A percentile compares a stretch with the other conserved stretches of the same genome.
Conservation (phyloP, 2,329 filamentous ascomycete species). For the Xenoacremonium recifei region DNA sequence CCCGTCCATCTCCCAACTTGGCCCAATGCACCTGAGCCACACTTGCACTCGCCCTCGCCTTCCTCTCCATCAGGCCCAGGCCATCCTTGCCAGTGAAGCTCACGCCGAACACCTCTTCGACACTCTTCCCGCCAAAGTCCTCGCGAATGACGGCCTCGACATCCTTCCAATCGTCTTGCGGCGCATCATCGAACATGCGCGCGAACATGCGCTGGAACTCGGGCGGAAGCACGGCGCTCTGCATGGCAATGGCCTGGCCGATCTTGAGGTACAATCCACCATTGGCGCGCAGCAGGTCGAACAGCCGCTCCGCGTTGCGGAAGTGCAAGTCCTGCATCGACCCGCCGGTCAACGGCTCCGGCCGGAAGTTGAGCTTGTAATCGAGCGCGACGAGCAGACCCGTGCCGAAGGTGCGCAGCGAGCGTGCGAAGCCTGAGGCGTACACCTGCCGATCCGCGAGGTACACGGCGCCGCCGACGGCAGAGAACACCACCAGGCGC, state of each 20-base stretch:
- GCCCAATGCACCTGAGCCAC: conserved; percentile 99
- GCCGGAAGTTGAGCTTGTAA: conserved; percentile 95
- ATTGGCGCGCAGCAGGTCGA: conserved; percentile 78
- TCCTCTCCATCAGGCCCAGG: conserved; percentile 61
- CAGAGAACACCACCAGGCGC: conserved; percentile 62
- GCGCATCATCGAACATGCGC: conserved; percentile 96
- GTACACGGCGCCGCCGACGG: conserved; percentile 62
- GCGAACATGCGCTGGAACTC: conserved; percentile 97
- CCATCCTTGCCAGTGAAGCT: conserved; percentile 73
- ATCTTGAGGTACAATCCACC: conserved; percentile 97
- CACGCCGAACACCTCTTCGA: conserved; percentile 90
- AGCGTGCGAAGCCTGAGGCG: conserved; percentile 75
- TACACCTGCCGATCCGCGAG: conserved; percentile 72
- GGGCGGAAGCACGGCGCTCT: conserved; percentile 87
- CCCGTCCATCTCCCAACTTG: conserved; percentile 75
- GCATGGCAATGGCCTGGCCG: conserved; percentile 97
- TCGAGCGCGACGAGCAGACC: conserved; percentile 82
- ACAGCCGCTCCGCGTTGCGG: conserved; percentile 80
- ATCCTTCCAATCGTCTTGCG: conserved; percentile 85
- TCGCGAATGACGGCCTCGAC: conserved; percentile 81
- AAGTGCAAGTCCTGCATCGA: conserved; percentile 76
- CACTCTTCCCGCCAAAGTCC: conserved; percentile 76
- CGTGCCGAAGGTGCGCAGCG: conserved; percentile 75
- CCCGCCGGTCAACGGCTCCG: conserved; percentile 70
- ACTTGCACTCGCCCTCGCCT: conserved; percentile 73